Percentiles rank a stretch among this genome's conserved stretches.
phyloP scores from a whole-genome alignment of 75 land plant genomes.

The Cunninghamia lanceolata region DNA sequence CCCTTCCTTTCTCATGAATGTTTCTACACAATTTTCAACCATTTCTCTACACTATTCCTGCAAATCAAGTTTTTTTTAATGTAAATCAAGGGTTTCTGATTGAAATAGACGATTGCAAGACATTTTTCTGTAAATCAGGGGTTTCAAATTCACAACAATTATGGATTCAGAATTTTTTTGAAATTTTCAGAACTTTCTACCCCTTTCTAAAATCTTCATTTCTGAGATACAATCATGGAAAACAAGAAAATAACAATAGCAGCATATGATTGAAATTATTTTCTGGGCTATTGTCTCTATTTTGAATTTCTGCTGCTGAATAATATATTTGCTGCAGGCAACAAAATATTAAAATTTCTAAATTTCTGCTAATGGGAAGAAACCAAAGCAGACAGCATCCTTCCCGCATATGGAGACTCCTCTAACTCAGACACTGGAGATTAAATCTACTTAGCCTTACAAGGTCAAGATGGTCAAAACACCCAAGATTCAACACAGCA shows the following conservation, averaged over 20 bases:
- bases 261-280: background rate
- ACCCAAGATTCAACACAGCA: background rate
- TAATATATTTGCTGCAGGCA: background rate
- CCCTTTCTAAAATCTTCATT: background rate
- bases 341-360: background rate
- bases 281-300: background rate
- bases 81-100: background rate
- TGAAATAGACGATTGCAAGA: background rate
- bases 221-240: background rate
- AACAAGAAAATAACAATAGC: background rate
- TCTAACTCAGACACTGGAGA: background rate
- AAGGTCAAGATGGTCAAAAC: too few relatives aligned
- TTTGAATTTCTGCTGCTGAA: background rate
- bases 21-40: background rate
- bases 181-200: background rate
- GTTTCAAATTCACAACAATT: background rate
- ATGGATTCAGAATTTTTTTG: background rate
- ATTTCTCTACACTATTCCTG: background rate
- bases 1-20: background rate
- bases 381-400: background rate
- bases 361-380: background rate
- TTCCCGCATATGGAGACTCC: background rate
- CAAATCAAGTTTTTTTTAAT: background rate
- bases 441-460: background rate
- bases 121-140: background rate